These are phyloP conservation scores for Tolypocladium ovalisporum DNA, from an alignment of 2,329 filamentous ascomycete genomes.

Conservation along the genomic window DNA sequence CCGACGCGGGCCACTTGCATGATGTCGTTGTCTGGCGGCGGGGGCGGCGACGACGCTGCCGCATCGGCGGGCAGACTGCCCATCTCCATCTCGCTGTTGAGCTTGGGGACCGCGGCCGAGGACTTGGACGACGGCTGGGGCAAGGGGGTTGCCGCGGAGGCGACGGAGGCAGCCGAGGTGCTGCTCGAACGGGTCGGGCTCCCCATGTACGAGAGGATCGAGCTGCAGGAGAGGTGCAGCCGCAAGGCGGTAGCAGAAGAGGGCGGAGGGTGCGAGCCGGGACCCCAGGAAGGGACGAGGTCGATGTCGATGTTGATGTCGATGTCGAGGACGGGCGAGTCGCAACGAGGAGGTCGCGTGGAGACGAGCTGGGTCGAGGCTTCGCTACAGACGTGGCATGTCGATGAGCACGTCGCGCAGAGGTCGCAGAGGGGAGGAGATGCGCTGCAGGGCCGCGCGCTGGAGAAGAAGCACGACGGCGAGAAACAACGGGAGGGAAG, in stretches of 20 bases:
- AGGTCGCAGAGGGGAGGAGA: neutral
- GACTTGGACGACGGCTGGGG: conserved; percentile 46
- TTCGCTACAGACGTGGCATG: neutral
- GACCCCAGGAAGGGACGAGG: neutral
- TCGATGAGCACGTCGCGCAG: neutral
- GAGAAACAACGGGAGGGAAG: neutral
- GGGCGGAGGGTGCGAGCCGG: neutral
- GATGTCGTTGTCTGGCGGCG: conserved; percentile 57
- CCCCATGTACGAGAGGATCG: conserved; percentile 23
- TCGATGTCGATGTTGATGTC: neutral
- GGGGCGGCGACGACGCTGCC: conserved; percentile 9
- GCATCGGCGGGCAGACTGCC: conserved; percentile 33
- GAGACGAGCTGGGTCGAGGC: neutral
- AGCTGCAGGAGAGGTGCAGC: neutral
- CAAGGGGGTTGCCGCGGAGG: conserved; percentile 20
- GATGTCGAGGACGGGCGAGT: neutral
- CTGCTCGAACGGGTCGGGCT: conserved; percentile 25
- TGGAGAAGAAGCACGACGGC: neutral
- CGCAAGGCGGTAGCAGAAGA: neutral
- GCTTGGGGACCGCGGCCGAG: conserved; percentile 39
- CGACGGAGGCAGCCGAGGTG: conserved; percentile 24
- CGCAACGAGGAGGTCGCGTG: neutral
- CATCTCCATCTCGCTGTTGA: conserved; percentile 48
- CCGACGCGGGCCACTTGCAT: conserved; percentile 92
- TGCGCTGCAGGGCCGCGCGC: neutral